Percentiles rank a stretch among this genome's conserved stretches.
These are phyloP conservation scores for Penicillium sp. DNA, from an alignment of 2,329 filamentous ascomycete species.

Conservation along the genomic window DNA sequence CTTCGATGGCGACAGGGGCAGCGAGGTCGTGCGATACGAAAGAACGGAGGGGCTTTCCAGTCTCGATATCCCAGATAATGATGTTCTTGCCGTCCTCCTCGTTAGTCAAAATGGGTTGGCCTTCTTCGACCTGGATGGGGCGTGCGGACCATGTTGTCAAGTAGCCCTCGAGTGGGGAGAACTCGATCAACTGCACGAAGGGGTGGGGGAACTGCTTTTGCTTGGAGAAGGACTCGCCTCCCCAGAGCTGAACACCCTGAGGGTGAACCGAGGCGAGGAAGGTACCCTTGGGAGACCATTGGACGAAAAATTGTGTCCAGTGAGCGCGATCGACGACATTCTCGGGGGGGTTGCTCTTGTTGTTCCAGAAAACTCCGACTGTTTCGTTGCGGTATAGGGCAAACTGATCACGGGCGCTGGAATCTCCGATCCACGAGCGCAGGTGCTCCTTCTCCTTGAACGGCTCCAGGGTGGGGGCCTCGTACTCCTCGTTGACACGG, in stretches of 20 bases:
- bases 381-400: constrained; percentile 90
- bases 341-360: constrained; percentile 88
- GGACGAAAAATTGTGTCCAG: constrained; percentile 98
- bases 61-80: constrained; percentile 95
- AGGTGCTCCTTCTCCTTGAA: constrained; percentile 94
- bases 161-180: constrained; percentile 91
- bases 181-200: constrained; percentile 92
- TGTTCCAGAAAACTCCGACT: constrained; percentile 97
- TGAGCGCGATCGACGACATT: constrained; percentile 86
- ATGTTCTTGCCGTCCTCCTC: constrained; percentile 99
- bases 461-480: constrained; percentile 74
- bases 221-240: constrained; percentile 82
- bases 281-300: constrained; percentile 95
- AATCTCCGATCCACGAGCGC: constrained; percentile 87
- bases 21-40: constrained; percentile 83
- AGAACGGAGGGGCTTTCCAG: constrained; percentile 84
- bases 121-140: constrained; percentile 88
- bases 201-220: constrained; percentile 94
- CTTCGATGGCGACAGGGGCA: constrained; percentile 58
- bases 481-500: constrained; percentile 88
- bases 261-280: constrained; percentile 93
- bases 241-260: constrained; percentile 97
- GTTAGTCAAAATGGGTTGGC: constrained; percentile 77
- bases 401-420: constrained; percentile 90
- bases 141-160: constrained; percentile 95